Evolutionary conservation across 768 basidiomycete genomes (phyloP), one percentile per base, ranked within the genome.

Genomic region (Suillus subluteus): DNA sequence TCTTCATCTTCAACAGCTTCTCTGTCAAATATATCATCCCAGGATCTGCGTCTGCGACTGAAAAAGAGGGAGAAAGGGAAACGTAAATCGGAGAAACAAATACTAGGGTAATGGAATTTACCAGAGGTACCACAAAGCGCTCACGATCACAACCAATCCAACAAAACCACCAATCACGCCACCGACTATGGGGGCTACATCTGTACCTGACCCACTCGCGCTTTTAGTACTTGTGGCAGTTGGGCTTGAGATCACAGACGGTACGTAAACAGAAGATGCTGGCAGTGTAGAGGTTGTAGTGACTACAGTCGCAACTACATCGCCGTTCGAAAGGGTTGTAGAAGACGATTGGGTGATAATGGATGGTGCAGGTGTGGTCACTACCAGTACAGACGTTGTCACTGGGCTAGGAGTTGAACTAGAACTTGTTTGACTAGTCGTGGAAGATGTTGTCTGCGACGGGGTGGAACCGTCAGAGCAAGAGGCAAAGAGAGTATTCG

Each of bases 121-220:
- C 87, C 86, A 76, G 63, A 87, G 69, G 73, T 80, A 84, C 85
- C 85, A 87, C 46, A 86, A 71, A 30, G 80, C 69, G 16, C 76
- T 76, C 0, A 83, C 84, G 6, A 88, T 70, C 2, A 73, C 79
- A 21, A 86, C 69, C 44, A 86, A 72, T 26, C 84, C 85, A 66
- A 87, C 76, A 71, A 87, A 82, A 13, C 87, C 87, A 18, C 86
- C 87, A 6, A 87, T 73, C 8, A 81, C 82, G 41, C 87, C 85
- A 16, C 87, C 87, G 21, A 87, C 75, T 66, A 87, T 84, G 13
- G 86, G 80, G 2, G 76, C 84, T 6, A 86, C 63, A 59, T 81
- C 70, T 9, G 75, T 70, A 5, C 78, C 68, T 50, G 71, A 70
- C 54, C 66, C 69, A 23, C 54, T 69, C 50, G 65, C 69, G 18